Percentiles rank a stretch among this genome's conserved stretches.
These are phyloP conservation scores for Monosporozyma yasuniensis DNA, from an alignment of 805 yeast genomes.

Conservation along the genomic window DNA sequence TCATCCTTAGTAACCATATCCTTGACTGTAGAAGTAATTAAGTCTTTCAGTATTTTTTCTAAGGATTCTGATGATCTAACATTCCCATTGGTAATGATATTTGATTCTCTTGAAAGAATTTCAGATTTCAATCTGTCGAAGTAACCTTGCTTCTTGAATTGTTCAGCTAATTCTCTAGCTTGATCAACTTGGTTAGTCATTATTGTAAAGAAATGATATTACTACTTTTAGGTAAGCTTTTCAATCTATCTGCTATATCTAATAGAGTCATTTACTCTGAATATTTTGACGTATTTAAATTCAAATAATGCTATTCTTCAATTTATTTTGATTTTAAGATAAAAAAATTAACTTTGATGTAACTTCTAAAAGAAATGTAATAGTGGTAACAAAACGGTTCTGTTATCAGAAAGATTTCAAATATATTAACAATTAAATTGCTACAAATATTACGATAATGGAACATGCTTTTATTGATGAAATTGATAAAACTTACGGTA, in stretches of 20 bases:
- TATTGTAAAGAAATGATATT: neutral
- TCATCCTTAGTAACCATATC: slow-evolving; percentile 25
- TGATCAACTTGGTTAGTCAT: neutral
- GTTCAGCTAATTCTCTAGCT: slow-evolving; percentile 22
- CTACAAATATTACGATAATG: neutral
- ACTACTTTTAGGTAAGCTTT: neutral
- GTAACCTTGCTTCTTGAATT: slow-evolving; percentile 27
- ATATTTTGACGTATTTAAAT: neutral
- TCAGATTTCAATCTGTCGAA: slow-evolving; percentile 26
- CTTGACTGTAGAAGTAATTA: slow-evolving; percentile 18
- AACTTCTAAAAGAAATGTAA: too few relatives aligned
- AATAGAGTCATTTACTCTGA: neutral
- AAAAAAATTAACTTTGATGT: too few relatives aligned
- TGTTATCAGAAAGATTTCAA: too few relatives aligned
- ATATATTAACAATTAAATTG: neutral
- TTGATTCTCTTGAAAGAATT: slow-evolving; percentile 12
- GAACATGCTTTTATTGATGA: neutral
- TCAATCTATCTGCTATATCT: neutral
- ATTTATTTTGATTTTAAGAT: neutral
- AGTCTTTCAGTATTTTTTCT: slow-evolving; percentile 11
- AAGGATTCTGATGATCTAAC: neutral
- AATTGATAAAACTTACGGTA: neutral
- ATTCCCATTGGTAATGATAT: neutral
- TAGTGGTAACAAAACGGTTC: too few relatives aligned
- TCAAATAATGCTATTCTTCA: neutral